These are phyloP conservation scores for Arthrobotrys sphaeroides DNA, from an alignment of 2,329 filamentous ascomycete genomes.

Conservation along the genomic window DNA sequence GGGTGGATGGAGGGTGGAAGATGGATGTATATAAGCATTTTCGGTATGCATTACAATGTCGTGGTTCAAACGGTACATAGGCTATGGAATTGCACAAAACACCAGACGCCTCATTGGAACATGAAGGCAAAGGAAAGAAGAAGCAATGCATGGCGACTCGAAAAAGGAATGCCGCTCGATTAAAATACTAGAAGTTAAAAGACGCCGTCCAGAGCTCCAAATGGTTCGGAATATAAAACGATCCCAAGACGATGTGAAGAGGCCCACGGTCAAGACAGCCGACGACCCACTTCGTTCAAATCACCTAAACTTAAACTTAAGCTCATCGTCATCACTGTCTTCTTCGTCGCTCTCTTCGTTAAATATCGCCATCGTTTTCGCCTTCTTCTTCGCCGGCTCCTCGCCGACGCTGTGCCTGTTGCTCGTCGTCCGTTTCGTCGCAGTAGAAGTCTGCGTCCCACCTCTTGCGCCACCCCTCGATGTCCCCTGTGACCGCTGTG, in stretches of 20 bases:
- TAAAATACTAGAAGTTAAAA: neutral
- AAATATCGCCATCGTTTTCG: conserved; percentile 55
- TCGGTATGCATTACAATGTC: too few relatives aligned
- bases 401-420: conserved; percentile 42
- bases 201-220: conserved; percentile 1
- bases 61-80: neutral
- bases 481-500: conserved; percentile 28
- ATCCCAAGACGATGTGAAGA: neutral
- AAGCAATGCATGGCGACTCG: neutral
- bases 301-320: conserved; percentile 57
- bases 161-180: neutral
- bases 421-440: conserved; percentile 38
- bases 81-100: neutral
- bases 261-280: neutral
- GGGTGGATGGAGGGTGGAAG: neutral
- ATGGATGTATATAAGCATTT: conserved; percentile 2
- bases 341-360: conserved; percentile 54
- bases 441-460: conserved; percentile 28
- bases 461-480: conserved; percentile 17
- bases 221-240: neutral
- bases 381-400: conserved; percentile 55
- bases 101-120: neutral
- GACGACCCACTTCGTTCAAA: neutral
- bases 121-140: neutral
- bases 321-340: conserved; percentile 57